Evolutionary conservation across 768 basidiomycete genomes (phyloP).

Genomic region (Xerocomus potaroensis): DNA sequence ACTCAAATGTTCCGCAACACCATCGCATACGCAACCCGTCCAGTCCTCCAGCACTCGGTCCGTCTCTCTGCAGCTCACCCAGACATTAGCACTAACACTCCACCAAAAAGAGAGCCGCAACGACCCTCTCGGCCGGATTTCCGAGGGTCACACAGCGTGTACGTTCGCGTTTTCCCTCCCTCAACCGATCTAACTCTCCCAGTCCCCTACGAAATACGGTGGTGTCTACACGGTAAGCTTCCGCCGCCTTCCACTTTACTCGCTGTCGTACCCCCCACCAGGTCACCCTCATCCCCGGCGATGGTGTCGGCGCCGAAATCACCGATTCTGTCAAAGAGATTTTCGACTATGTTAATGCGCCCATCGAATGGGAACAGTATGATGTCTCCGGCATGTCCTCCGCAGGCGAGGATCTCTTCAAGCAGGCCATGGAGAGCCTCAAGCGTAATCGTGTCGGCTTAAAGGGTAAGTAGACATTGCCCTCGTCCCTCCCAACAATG

Average conservation of each 20-base stretch:
- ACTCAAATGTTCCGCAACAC: conserved; percentile 61
- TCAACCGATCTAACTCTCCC: conserved; percentile 6
- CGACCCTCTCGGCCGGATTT: conserved; percentile 75
- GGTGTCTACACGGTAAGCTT: conserved; percentile 81
- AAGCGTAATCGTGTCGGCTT: conserved; percentile 97
- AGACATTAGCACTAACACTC: conserved; percentile 1
- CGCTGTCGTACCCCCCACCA: conserved; percentile 32
- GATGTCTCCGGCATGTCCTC: conserved; percentile 96
- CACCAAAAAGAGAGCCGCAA: conserved; percentile 57
- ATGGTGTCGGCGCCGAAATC: conserved; percentile 96
- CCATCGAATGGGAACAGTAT: conserved; percentile 99
- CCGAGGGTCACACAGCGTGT: conserved; percentile 72
- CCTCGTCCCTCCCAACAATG: not conserved
- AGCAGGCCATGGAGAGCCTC: conserved; percentile 96
- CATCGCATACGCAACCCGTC: conserved; percentile 52
- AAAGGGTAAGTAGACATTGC: conserved; percentile 71
- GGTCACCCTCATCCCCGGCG: conserved; percentile 97
- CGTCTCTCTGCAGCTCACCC: conserved; percentile 23
- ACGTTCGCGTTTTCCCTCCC: conserved; percentile 22
- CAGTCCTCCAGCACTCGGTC: conserved; percentile 50
- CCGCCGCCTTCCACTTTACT: conserved; percentile 1
- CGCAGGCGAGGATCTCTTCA: conserved; percentile 91
- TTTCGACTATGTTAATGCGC: conserved; percentile 95
- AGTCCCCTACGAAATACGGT: conserved; percentile 88
- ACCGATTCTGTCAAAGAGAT: conserved; percentile 99